Evolutionary conservation across 2,329 filamentous ascomycete genomes (phyloP).

Genomic region (Xylaria sp.): DNA sequence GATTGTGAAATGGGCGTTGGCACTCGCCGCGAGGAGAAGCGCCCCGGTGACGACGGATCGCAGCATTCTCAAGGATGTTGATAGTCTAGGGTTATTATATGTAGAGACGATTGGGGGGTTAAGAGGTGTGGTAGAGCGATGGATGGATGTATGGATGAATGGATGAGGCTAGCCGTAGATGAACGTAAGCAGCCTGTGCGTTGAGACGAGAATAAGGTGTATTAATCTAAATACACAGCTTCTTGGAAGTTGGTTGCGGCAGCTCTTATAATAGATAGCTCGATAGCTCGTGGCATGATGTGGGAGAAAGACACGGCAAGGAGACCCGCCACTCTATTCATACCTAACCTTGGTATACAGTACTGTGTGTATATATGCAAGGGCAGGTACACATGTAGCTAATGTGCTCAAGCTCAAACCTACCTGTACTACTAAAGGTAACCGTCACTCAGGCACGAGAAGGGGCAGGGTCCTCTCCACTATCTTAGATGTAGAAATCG

Average conservation of each 20-base stretch:
- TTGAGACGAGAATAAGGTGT: conserved; percentile 17
- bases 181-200: background rate
- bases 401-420: conserved; percentile 14
- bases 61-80: conserved; percentile 53
- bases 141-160: background rate
- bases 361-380: background rate
- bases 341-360: background rate
- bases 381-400: conserved; percentile 8
- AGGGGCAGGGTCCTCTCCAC: background rate
- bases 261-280: conserved; percentile 20
- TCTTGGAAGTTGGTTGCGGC: background rate
- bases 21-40: conserved; percentile 54
- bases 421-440: no score
- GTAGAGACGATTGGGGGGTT: background rate
- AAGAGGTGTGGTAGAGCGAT: background rate
- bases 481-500: background rate
- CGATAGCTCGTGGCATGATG: background rate
- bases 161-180: no score
- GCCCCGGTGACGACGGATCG: conserved; percentile 49
- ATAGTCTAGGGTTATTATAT: conserved; percentile 35
- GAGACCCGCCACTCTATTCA: conserved; percentile 17
- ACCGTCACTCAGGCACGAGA: no score
- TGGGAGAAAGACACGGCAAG: background rate
- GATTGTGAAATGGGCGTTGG: conserved; percentile 66
- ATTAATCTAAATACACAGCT: conserved; percentile 17